These are phyloP conservation scores for Mortierella antarctica DNA, from an alignment of 192 early-diverging fungal genomes.

Conservation along the genomic window DNA sequence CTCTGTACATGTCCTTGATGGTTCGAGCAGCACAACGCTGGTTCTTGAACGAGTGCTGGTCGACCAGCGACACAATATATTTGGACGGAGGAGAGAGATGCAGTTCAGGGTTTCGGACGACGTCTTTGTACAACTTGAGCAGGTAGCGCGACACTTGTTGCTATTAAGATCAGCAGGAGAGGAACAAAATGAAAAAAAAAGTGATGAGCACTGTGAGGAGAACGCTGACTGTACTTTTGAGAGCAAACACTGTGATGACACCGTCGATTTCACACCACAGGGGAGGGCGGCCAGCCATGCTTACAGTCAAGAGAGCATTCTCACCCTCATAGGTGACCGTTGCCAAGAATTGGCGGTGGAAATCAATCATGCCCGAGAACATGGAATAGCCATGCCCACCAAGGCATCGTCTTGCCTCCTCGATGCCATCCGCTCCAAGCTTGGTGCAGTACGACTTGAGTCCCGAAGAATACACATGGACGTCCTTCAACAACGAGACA, in stretches of 20 bases:
- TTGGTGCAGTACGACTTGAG: slow-evolving; percentile 87
- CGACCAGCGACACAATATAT: slow-evolving; percentile 29
- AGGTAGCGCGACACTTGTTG: slow-evolving; percentile 84
- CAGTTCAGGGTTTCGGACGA: slow-evolving; percentile 18
- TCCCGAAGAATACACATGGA: slow-evolving; percentile 74
- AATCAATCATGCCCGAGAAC: slow-evolving; percentile 74
- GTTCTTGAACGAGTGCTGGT: slow-evolving; percentile 15
- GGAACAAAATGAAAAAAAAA: too few species aligned
- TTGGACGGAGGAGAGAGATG: slow-evolving; percentile 38
- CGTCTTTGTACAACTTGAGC: slow-evolving; percentile 66
- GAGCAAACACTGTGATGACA: background rate
- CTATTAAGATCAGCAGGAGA: slow-evolving; percentile 1
- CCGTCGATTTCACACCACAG: too few species aligned
- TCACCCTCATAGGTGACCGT: slow-evolving; percentile 74
- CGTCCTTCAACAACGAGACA: slow-evolving; percentile 68
- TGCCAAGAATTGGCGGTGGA: slow-evolving; percentile 69
- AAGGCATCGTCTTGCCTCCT: slow-evolving; percentile 38
- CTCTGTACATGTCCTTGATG: slow-evolving; percentile 55
- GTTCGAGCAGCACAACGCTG: slow-evolving; percentile 34
- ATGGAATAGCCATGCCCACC: slow-evolving; percentile 73
- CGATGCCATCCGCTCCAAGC: slow-evolving; percentile 40
- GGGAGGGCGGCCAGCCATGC: too few species aligned
- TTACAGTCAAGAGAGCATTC: slow-evolving; percentile 65
- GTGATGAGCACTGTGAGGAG: background rate
- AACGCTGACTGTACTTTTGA: background rate